Evolutionary conservation across 805 yeast species (phyloP), one percentile per base, ranked within the genome.

Genomic region (Ogataea sp.): DNA sequence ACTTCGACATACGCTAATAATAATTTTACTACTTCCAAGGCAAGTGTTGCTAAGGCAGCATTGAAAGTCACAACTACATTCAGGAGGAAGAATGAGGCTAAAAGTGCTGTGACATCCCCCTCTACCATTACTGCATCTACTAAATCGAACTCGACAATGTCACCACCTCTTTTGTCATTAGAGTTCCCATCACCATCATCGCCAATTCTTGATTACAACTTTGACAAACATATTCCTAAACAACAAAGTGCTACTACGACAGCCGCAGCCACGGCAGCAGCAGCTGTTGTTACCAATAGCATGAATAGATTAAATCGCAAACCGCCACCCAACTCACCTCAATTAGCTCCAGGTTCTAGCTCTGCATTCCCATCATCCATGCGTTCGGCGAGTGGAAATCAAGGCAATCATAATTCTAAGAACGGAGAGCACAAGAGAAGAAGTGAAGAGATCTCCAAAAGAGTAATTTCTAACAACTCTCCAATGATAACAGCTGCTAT

Each of bases 401-500:
- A 41, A n/a, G n/a, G n/a, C 29, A 6, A 34, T 33, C 20, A 37
- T 39, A 13, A 17, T 38, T 34, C 13, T 9, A 11, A 15, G 15
- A 36, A 32, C 13, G 9, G 5, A 16, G 33, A 31, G 21, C 34
- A 32, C 17, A 18, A 24, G 15, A 30, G 35, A 35, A 11, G 25
- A 36, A 18, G 36, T 13, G 50, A 46, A 25, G 42, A 30, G 11
- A 44, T 38, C 10, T 42, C 52, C 4, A 45, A 45, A 24, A 43
- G 45, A 25, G 45, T 54, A 15, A 17, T 54, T 6, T 41, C 48
- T 2, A 48, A 43, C 5, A 53, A 51, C 23, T 46, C 52, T 20
- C 61, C 60, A 7, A 55, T 58, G 60, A 59, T 59, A 9, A 47
- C 58, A 23, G 67, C 65, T 2, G 66, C 65, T 1, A 53, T 61